Base-by-base conservation (phyloP, 2,329 filamentous ascomycete species). In the Albophoma yamanashiensis region DNA sequence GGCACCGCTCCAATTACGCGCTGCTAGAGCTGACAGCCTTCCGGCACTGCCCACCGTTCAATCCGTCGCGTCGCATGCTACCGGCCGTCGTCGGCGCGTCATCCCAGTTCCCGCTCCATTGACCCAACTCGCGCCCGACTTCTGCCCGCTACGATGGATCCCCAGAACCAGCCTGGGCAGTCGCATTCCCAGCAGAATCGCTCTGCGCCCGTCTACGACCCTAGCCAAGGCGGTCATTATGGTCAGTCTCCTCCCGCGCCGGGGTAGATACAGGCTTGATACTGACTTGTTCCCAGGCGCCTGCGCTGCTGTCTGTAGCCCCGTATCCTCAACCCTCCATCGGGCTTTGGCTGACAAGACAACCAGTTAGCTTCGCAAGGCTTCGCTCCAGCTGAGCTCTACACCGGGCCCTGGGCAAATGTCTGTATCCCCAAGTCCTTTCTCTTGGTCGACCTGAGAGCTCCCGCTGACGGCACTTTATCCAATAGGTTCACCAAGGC, bases 331-430 rank as follows among this genome's bases (percentile, higher is more conserved):
- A 55, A 59, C 5, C n/a, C 12, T 9, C 22, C 20, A 38, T 14
- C 39, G 56, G 45, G 25, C 38, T 34, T 59, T 34, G 57, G 55
- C 62, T 79, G 70, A 71, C 64, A 22, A 39, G 20, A 27, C 25
- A n/a, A 62, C 31, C 74, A 94, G 89, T 88, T 97, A 67, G 91
- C 92, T 56, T 86, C 88, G 53, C 88, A 91, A 76, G 92, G 92
- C 60, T 94, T 91, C 74, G 91, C 91, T 55, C 92, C 92, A n/a
- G 88, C 91, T 55, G 92, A 97, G 74, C 84, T 96, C 60, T 97
- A 97, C 76, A 93, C 91, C 1, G 92, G 92, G 20, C 88, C 91
- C 63, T 97, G 93, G 92, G 89, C 91, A 68, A 99, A 99, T 78
- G 93, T 94, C 79, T 70, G 85, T 76, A 14, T 45, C 45, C 47